These are phyloP conservation scores for Paraphoma sp. DNA, from an alignment of 2,329 filamentous ascomycete genomes.

Conservation along the genomic window DNA sequence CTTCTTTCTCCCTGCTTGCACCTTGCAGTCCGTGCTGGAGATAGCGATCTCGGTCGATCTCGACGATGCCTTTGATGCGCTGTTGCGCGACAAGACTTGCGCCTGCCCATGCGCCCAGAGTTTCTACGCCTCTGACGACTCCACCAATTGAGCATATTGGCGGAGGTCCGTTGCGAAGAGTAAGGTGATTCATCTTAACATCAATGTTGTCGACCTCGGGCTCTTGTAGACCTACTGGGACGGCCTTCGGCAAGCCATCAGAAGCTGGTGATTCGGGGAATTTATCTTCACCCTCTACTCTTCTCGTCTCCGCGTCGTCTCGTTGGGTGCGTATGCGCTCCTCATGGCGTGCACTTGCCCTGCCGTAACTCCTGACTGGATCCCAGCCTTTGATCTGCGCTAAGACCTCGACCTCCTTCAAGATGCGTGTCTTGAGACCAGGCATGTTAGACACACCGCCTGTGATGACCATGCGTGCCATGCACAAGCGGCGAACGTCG, in stretches of 20 bases:
- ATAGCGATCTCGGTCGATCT: slow-evolving; percentile 76
- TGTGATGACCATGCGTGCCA: slow-evolving; percentile 86
- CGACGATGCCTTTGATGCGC: slow-evolving; percentile 71
- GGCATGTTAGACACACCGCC: slow-evolving; percentile 81
- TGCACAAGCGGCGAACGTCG: slow-evolving; percentile 83
- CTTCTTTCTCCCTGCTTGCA: slow-evolving; percentile 65
- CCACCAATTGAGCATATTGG: slow-evolving; percentile 58
- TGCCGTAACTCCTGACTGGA: slow-evolving; percentile 72
- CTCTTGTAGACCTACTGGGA: slow-evolving; percentile 50
- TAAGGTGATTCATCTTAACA: slow-evolving; percentile 60
- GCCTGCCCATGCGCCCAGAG: slow-evolving; percentile 76
- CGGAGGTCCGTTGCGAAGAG: slow-evolving; percentile 50
- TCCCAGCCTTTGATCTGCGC: slow-evolving; percentile 78
- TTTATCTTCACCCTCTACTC: slow-evolving; percentile 31
- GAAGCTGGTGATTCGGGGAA: slow-evolving; percentile 26
- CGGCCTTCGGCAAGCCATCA: slow-evolving; percentile 7
- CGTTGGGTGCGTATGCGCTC: slow-evolving; percentile 28
- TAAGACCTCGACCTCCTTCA: slow-evolving; percentile 75
- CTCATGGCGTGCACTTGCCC: slow-evolving; percentile 52
- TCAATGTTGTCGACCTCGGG: slow-evolving; percentile 66
- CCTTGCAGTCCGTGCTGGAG: slow-evolving; percentile 69
- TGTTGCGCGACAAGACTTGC: slow-evolving; percentile 74
- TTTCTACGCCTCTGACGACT: slow-evolving; percentile 69
- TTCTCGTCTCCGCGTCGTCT: slow-evolving; percentile 27
- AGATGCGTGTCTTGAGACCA: slow-evolving; percentile 77